Conservation (phyloP, 345 rosid species). For the Rhodomyrtus tomentosa region DNA sequence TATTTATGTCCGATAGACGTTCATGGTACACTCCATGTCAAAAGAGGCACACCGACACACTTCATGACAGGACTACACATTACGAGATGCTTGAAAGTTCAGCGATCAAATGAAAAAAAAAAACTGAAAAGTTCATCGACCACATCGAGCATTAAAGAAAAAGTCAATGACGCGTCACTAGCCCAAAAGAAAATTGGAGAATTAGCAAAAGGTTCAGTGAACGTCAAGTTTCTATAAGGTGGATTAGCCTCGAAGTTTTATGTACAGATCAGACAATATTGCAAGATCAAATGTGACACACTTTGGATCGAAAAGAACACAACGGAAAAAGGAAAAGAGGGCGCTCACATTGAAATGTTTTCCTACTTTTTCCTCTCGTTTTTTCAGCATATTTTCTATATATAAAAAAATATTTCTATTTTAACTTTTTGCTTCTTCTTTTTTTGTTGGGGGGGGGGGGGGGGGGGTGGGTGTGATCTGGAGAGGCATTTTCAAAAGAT, state of each 20-base stretch:
- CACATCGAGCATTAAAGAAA: neutral
- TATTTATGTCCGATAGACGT: neutral
- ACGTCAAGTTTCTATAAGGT: neutral
- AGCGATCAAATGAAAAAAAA: neutral
- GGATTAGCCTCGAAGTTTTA: neutral
- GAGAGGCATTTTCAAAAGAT: slow-evolving; percentile 43
- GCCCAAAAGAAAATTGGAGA: neutral
- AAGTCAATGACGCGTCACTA: fast-evolving
- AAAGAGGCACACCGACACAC: neutral
- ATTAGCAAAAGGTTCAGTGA: neutral
- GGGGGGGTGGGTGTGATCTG: too few species aligned
- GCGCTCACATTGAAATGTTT: neutral
- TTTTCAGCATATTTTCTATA: neutral
- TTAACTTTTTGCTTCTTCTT: neutral
- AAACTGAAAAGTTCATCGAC: neutral
- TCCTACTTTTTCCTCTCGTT: neutral
- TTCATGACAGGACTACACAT: neutral
- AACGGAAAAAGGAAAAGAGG: neutral
- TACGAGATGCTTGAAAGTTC: neutral
- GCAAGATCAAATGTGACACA: neutral
- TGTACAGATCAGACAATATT: neutral
- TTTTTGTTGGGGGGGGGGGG: neutral
- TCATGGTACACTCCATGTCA: neutral
- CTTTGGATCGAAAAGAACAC: neutral
- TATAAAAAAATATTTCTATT: neutral